Evolutionary conservation across 202 grass and related monocot genomes (phyloP).

Genomic region (Tripidium arundinaceum): DNA sequence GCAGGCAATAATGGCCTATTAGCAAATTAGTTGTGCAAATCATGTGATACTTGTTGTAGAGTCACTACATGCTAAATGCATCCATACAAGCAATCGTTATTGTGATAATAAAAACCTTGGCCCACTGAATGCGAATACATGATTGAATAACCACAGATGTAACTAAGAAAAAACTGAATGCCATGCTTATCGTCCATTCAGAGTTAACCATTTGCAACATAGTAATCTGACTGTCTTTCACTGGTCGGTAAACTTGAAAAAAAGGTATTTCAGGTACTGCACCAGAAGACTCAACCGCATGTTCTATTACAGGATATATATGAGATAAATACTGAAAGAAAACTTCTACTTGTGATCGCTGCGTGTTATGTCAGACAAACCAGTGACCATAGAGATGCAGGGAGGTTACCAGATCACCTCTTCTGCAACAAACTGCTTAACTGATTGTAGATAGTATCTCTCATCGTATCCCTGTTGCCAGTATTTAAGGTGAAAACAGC

Average conservation of each 20-base stretch:
- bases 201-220: not conserved
- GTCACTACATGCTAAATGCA: slow-evolving; percentile 14
- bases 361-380: not conserved
- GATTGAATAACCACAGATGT: not conserved
- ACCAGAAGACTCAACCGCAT: not conserved
- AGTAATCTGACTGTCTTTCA: not conserved
- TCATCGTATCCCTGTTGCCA: slow-evolving; percentile 63
- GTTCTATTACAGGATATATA: slow-evolving; percentile 27
- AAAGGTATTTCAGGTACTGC: slow-evolving; percentile 14
- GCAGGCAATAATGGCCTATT: slow-evolving; percentile 23
- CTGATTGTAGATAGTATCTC: slow-evolving; percentile 55
- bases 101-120: not conserved
- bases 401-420: slow-evolving; percentile 43
- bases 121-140: slow-evolving; percentile 14
- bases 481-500: slow-evolving; percentile 59
- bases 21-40: slow-evolving; percentile 10
- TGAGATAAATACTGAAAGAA: not conserved
- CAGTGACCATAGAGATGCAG: too few relatives aligned
- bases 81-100: not conserved
- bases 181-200: not conserved
- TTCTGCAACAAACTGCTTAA: slow-evolving; percentile 48
- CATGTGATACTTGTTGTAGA: slow-evolving; percentile 21
- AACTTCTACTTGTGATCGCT: not conserved
- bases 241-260: not conserved
- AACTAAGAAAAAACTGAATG: not conserved